phyloP scores from a whole-genome alignment of 345 rosid genomes.

The Mercurialis annua region DNA sequence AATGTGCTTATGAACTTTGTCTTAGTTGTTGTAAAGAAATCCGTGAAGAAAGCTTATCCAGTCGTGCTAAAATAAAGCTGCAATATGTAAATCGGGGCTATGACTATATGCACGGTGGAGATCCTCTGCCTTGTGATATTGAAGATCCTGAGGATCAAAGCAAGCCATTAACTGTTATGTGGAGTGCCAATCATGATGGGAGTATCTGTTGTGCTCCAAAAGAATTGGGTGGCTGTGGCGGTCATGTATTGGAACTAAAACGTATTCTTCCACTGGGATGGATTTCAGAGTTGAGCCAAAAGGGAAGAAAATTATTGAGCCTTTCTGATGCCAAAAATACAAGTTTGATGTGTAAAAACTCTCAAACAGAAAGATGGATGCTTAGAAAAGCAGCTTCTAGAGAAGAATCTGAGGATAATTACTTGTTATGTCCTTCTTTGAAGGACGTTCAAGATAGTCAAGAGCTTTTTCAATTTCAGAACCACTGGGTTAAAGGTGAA shows the following conservation, averaged over 20 bases:
- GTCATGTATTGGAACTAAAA: constrained; percentile 56
- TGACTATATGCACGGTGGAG: constrained; percentile 72
- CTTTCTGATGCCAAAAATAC: constrained; percentile 17
- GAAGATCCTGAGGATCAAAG: constrained; percentile 24
- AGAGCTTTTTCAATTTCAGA: constrained; percentile 51
- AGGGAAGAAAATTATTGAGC: constrained; percentile 36
- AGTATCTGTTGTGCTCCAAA: constrained; percentile 61
- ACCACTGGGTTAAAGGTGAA: constrained; percentile 77
- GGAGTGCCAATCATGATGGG: constrained; percentile 51
- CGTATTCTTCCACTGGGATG: constrained; percentile 45
- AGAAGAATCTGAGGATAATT: constrained; percentile 52
- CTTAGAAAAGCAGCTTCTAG: constrained; percentile 54
- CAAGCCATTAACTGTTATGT: constrained; percentile 25
- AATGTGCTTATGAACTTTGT: constrained; percentile 74
- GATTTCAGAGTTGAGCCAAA: constrained; percentile 47
- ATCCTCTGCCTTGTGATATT: constrained; percentile 23
- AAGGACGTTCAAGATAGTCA: constrained; percentile 34
- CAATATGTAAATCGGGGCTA: constrained; percentile 47
- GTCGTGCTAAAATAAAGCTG: constrained; percentile 41
- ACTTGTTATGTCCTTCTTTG: constrained; percentile 54
- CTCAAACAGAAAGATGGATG: constrained; percentile 21
- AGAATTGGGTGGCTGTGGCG: constrained; percentile 79
- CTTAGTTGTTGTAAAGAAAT: constrained; percentile 78
- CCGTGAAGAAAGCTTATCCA: constrained; percentile 42
- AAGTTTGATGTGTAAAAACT: constrained; percentile 17